Conservation (phyloP, 768 basidiomycete species). For the Lactarius psammicola region DNA sequence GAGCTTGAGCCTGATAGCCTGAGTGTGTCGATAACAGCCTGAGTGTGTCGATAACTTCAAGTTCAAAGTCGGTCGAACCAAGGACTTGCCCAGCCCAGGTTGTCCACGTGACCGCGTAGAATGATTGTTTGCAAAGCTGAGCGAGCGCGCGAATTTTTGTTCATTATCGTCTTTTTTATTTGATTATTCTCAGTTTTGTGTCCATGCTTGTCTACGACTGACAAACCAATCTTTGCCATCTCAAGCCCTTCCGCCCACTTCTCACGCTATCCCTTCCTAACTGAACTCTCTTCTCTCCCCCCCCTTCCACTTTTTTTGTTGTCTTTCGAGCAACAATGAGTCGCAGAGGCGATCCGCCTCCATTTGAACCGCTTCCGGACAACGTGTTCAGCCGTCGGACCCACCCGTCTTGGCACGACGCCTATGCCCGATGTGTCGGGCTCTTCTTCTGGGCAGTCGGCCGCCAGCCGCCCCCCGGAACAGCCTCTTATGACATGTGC, state of each 20-base stretch:
- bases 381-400: constrained; percentile 14
- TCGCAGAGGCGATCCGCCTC: constrained; percentile 7
- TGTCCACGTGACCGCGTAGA: constrained; percentile 1
- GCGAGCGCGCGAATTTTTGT: not conserved
- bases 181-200: not conserved
- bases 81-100: too few species aligned
- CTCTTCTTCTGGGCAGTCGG: constrained; percentile 28
- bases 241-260: not conserved
- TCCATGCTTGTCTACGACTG: constrained; percentile 6
- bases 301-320: not conserved
- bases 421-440: constrained; percentile 16
- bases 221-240: not conserved
- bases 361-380: constrained; percentile 23
- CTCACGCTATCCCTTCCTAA: not conserved
- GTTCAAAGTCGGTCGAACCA: too few species aligned
- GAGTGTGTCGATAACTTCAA: too few species aligned
- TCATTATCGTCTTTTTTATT: not conserved
- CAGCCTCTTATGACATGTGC: constrained; percentile 25
- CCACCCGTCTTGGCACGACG: constrained; percentile 22
- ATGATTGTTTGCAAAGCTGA: not conserved
- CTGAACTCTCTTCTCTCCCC: not conserved
- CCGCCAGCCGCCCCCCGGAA: constrained; percentile 16
- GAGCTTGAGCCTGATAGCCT: too few species aligned
- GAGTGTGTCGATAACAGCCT: too few species aligned
- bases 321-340: constrained; percentile 4